Percentiles rank a stretch among this genome's conserved stretches.
Conservation (phyloP, 805 yeast genomes). For the Ogataea zsoltii region DNA sequence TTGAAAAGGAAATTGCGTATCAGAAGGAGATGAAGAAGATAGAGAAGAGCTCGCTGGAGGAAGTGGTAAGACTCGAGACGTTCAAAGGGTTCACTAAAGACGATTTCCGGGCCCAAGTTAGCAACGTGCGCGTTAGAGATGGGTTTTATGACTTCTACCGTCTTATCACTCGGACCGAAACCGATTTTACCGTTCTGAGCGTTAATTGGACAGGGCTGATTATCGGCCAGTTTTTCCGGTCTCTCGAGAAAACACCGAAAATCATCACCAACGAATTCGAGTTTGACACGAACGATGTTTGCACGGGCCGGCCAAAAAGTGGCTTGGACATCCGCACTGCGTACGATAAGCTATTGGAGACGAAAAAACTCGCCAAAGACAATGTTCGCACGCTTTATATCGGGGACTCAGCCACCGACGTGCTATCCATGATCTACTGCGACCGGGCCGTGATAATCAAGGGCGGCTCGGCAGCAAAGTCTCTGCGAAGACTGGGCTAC, state of each 20-base stretch:
- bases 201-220: conserved; percentile 62
- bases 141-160: conserved; percentile 40
- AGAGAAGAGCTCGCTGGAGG: conserved; percentile 50
- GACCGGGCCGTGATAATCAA: conserved; percentile 48
- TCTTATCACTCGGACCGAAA: background rate
- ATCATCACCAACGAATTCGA: conserved; percentile 55
- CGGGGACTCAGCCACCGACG: conserved; percentile 67
- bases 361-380: conserved; percentile 20
- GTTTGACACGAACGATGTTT: conserved; percentile 27
- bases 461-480: conserved; percentile 37
- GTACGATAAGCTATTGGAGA: conserved; percentile 44
- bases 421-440: conserved; percentile 48
- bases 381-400: conserved; percentile 41
- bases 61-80: conserved; percentile 37
- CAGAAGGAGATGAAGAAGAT: conserved; percentile 46
- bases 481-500: conserved; percentile 27
- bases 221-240: conserved; percentile 37
- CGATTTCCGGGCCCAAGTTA: conserved; percentile 38
- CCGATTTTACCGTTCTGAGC: conserved; percentile 42
- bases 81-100: conserved; percentile 43
- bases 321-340: conserved; percentile 49
- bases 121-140: conserved; percentile 37
- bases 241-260: conserved; percentile 7
- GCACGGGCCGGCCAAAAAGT: conserved; percentile 27
- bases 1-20: conserved; percentile 44